phyloP scores from a whole-genome alignment of 1,284 basidiomycete genomes.

The Leccinum griseonigrum region DNA sequence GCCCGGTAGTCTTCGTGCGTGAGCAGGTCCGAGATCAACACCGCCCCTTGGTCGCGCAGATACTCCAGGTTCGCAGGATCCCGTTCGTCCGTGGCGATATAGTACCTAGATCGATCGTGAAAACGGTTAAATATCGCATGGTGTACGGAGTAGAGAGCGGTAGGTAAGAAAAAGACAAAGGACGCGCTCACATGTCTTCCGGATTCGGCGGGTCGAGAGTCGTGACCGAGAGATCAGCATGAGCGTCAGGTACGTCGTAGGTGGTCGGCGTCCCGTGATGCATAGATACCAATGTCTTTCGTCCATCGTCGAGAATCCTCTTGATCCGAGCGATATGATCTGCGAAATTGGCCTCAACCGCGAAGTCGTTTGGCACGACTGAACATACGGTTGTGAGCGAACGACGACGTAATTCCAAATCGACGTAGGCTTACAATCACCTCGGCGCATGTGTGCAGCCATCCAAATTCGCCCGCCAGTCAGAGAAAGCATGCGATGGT shows the following conservation, averaged over 20 bases:
- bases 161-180: neutral
- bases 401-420: neutral
- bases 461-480: conserved; percentile 43
- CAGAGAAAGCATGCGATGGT: conserved; percentile 33
- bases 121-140: neutral
- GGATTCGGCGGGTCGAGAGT: conserved; percentile 24
- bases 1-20: neutral
- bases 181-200: conserved; percentile 23
- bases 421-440: conserved; percentile 37
- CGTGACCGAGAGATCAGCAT: conserved; percentile 20
- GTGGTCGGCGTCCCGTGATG: conserved; percentile 12
- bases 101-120: conserved; percentile 33
- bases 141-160: neutral
- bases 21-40: conserved; percentile 43
- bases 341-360: conserved; percentile 32
- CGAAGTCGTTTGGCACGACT: conserved; percentile 35
- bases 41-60: conserved; percentile 36
- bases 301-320: conserved; percentile 32
- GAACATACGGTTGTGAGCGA: conserved; percentile 2
- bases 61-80: conserved; percentile 34
- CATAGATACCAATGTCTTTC: conserved; percentile 26
- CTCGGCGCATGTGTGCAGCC: conserved; percentile 47
- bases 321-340: conserved; percentile 40
- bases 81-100: conserved; percentile 50
- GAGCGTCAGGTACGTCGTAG: conserved; percentile 31